phyloP scores from a whole-genome alignment of 2,329 filamentous ascomycete genomes.

The Dactylellina drechsleri region DNA sequence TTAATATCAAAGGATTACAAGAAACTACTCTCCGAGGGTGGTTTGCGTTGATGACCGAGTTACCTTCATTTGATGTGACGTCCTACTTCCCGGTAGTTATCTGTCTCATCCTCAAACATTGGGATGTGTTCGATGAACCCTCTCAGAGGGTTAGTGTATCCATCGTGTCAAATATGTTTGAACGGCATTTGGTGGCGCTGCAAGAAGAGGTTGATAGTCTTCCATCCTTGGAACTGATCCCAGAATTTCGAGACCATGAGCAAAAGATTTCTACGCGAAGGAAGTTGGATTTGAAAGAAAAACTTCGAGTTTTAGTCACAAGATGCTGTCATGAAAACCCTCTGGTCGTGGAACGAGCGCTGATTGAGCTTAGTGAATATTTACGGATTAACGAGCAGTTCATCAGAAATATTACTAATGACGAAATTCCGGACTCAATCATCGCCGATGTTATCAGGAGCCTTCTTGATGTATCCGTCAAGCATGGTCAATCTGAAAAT shows the following conservation, averaged over 20 bases:
- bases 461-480: constrained; percentile 84
- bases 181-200: constrained; percentile 71
- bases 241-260: constrained; percentile 75
- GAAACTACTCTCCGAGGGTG: constrained; percentile 84
- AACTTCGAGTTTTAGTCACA: constrained; percentile 76
- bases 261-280: constrained; percentile 73
- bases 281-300: constrained; percentile 73
- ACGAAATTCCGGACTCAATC: constrained; percentile 82
- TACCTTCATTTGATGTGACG: constrained; percentile 82
- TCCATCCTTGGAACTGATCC: constrained; percentile 78
- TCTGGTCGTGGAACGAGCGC: constrained; percentile 82
- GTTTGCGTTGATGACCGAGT: constrained; percentile 77
- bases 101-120: constrained; percentile 84
- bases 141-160: constrained; percentile 71
- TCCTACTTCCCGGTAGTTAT: constrained; percentile 87
- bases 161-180: constrained; percentile 73
- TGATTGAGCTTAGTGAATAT: constrained; percentile 79
- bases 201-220: constrained; percentile 76
- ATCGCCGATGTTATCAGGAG: constrained; percentile 77
- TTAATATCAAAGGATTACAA: constrained; percentile 78
- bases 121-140: constrained; percentile 72
- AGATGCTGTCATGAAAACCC: constrained; percentile 84
- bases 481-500: constrained; percentile 67
- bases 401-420: constrained; percentile 80
- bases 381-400: constrained; percentile 78